A percentile compares a stretch with the other conserved stretches of the same genome.
phyloP scores from a whole-genome alignment of 805 yeast species.

The Saturnispora zaruensis region DNA sequence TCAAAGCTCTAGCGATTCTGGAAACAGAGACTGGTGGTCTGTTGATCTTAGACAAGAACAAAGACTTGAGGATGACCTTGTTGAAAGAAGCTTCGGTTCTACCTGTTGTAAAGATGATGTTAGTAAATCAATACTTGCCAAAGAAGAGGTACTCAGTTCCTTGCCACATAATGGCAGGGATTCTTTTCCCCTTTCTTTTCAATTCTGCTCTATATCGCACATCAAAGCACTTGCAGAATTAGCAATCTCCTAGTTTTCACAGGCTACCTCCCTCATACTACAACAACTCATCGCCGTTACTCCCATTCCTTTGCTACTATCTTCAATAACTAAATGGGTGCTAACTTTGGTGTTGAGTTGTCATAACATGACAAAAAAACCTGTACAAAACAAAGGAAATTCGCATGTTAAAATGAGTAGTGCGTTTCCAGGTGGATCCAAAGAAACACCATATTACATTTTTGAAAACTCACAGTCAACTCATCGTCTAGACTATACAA shows the following conservation, averaged over 20 bases:
- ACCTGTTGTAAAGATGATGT: slow-evolving; percentile 38
- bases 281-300: too few species aligned
- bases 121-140: slow-evolving; percentile 15
- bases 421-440: slow-evolving; percentile 9
- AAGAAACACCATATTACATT: slow-evolving; percentile 1
- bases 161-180: neutral
- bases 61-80: slow-evolving; percentile 89
- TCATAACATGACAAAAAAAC: neutral
- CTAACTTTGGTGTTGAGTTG: neutral
- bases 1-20: slow-evolving; percentile 77
- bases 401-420: neutral
- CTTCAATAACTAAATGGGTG: neutral
- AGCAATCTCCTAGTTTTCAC: too few species aligned
- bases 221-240: slow-evolving; percentile 27
- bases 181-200: slow-evolving; percentile 7
- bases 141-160: neutral
- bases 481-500: slow-evolving; percentile 12
- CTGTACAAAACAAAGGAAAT: neutral
- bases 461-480: neutral
- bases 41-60: slow-evolving; percentile 97
- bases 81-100: slow-evolving; percentile 99
- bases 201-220: slow-evolving; percentile 47
- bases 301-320: neutral
- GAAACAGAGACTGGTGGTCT: slow-evolving; percentile 98
- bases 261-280: too few species aligned